Base-by-base conservation (phyloP, 768 basidiomycete species). In the Termitomyces sp. region DNA sequence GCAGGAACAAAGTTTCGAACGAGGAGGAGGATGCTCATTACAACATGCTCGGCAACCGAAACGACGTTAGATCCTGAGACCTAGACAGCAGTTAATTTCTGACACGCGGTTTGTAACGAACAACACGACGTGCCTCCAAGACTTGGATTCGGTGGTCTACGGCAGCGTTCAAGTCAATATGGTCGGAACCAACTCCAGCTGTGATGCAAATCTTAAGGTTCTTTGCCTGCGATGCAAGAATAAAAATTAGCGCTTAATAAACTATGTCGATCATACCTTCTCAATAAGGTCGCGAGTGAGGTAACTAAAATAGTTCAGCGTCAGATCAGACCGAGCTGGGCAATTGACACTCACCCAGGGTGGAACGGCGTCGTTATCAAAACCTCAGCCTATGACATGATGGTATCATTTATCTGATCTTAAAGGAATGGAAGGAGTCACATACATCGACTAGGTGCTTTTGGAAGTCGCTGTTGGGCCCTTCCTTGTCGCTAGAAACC, bases 151-250 rank as follows among this genome's bases (percentile, higher is more conserved):
- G 81, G 67, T 84, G 79, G 70, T 92, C 86, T 65, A 92, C 93
- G 31, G 92, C 89, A 25, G 92, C 90, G 73, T 95, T 88, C 62
- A 96, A 83, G 71, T 96, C 94, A 65, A 94, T 86, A 77, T 91
- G 92, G 76, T 95, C 94, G 20, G 90, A 92, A 11, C 93, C 92
- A 51, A 94, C 92, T 73, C 92, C 92, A 61, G 94, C 94, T 29
- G 94, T 97, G 69, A 96, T 83, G 69, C 90, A 92, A 60, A 96
- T 72, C 76, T 93, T 96, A 63, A 97, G 84, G 67, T 95, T 94
- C 76, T 89, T 89, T 37, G 94, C 92, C 84, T 61, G 20, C 5
- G 17, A 43, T 45, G 10, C 11, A 7, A 45, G 6, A 12, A 11
- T 32, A 8, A 56, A n/a, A 32, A 43, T 34, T 2, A 34, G 42